Conservation (phyloP, 2,329 filamentous ascomycete species). For the Hansfordia pulvinata region DNA sequence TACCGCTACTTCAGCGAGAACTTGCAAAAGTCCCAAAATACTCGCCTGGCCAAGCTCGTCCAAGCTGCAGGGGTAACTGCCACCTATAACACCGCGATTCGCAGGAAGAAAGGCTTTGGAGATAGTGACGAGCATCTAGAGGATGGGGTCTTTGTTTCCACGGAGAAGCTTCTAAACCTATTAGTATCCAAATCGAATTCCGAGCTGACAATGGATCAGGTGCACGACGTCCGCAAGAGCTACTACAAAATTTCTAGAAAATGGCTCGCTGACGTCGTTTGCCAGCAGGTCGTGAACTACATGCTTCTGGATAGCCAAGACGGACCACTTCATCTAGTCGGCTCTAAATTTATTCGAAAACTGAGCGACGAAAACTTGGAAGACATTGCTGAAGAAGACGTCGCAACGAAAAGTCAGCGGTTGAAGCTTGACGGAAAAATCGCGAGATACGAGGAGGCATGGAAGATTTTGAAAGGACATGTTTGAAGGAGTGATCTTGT, state of each 20-base stretch:
- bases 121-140: no score
- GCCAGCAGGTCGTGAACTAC: constrained; percentile 41
- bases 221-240: constrained; percentile 44
- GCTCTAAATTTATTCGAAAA: constrained; percentile 30
- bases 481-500: no score
- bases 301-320: constrained; percentile 33
- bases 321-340: constrained; percentile 39
- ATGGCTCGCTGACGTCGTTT: constrained; percentile 50
- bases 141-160: constrained; percentile 9
- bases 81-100: no score
- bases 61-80: no score
- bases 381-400: constrained; percentile 44
- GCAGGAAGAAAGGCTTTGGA: no score
- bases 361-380: constrained; percentile 35
- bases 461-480: constrained; percentile 13
- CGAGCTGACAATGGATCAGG: constrained; percentile 28
- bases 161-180: constrained; percentile 8
- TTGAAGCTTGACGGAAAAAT: constrained; percentile 29
- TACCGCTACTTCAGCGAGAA: no score
- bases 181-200: constrained; percentile 13
- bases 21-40: no score
- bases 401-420: constrained; percentile 22
- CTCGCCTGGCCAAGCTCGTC: no score
- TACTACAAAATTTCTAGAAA: constrained; percentile 50
- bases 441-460: constrained; percentile 24